Percentiles rank a stretch among this genome's conserved stretches.
Evolutionary conservation across 805 yeast genomes (phyloP).

Genomic region (Priceomyces fermenticarens): DNA sequence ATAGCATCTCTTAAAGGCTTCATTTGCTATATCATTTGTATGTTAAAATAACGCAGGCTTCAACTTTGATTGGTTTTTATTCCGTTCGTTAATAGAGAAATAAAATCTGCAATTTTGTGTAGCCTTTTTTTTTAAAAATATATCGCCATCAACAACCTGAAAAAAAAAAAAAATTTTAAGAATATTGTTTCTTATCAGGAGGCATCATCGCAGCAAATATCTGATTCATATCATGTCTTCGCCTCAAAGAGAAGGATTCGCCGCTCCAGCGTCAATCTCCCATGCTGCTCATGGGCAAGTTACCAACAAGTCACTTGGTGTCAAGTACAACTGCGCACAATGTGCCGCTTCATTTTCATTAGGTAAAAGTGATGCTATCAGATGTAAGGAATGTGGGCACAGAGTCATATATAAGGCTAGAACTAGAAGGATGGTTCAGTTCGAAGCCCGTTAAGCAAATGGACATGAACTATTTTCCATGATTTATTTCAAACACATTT

Average conservation of each 20-base stretch:
- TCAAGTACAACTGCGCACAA: slow-evolving; percentile 92
- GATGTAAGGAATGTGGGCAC: slow-evolving; percentile 98
- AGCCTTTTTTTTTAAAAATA: not conserved
- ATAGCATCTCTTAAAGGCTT: slow-evolving; percentile 32
- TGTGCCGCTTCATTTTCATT: slow-evolving; percentile 88
- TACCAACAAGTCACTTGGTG: slow-evolving; percentile 64
- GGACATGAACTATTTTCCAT: not conserved
- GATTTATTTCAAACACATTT: not conserved
- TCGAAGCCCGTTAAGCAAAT: slow-evolving; percentile 35
- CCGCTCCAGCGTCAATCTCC: slow-evolving; percentile 71
- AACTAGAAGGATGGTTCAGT: slow-evolving; percentile 88
- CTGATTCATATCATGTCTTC: slow-evolving; percentile 30
- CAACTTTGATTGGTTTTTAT: not conserved
- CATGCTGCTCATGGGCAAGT: slow-evolving; percentile 83
- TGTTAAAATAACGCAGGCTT: not conserved
- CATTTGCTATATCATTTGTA: slow-evolving; percentile 15
- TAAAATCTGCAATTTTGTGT: no score
- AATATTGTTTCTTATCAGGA: no score
- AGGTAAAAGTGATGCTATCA: slow-evolving; percentile 91
- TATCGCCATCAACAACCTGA: not conserved
- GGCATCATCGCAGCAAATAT: not conserved
- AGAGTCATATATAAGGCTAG: slow-evolving; percentile 96
- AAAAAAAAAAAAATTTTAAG: not conserved
- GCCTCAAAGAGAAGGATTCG: slow-evolving; percentile 80
- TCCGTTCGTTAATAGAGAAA: not conserved